These are phyloP conservation scores for Tolypocladium nubicola DNA, from an alignment of 2,329 filamentous ascomycete species.

Conservation along the genomic window DNA sequence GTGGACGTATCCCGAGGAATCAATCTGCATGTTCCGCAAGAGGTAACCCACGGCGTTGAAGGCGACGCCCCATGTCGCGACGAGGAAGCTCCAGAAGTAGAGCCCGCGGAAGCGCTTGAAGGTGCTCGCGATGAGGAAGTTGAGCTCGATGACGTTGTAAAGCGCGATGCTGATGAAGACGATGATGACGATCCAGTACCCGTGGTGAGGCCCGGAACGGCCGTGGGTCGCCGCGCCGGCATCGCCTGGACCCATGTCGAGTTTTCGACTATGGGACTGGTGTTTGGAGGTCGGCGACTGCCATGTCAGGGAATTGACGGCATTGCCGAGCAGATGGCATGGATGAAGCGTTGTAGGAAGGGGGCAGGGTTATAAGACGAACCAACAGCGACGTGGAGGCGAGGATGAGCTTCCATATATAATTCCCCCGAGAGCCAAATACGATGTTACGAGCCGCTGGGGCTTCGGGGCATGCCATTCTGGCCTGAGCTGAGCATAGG, in stretches of 20 bases:
- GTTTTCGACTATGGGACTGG: background rate
- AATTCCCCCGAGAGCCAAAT: background rate
- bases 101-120: constrained; percentile 15
- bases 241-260: background rate
- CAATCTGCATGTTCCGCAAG: constrained; percentile 22
- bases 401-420: background rate
- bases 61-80: constrained; percentile 15
- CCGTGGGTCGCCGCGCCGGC: background rate
- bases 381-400: background rate
- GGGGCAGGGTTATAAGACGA: background rate
- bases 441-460: background rate
- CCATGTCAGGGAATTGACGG: background rate
- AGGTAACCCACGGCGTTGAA: constrained; percentile 32
- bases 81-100: constrained; percentile 22
- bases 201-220: background rate
- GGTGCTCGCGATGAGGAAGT: constrained; percentile 14
- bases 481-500: background rate
- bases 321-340: background rate
- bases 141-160: constrained; percentile 18
- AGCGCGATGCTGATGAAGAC: constrained; percentile 14
- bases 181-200: constrained; percentile 4
- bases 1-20: constrained; percentile 6
- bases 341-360: background rate
- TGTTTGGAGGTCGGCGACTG: background rate
- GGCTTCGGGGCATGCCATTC: background rate